These are phyloP conservation scores for Rhodotorula sp. DNA, from an alignment of 1,284 basidiomycete species.

Conservation along the genomic window DNA sequence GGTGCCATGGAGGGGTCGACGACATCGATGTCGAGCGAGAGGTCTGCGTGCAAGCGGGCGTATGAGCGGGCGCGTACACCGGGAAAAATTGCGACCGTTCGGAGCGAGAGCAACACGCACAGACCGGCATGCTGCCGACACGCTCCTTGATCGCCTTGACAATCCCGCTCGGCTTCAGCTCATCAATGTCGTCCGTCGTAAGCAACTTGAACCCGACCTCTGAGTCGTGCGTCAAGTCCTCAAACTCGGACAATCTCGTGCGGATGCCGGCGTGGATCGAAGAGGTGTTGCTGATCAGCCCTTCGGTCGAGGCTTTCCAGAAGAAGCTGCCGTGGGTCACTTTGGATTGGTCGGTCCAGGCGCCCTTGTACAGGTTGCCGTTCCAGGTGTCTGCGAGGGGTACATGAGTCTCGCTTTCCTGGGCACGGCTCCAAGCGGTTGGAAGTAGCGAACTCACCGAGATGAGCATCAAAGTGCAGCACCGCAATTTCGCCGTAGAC, in stretches of 20 bases:
- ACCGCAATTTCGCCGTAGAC: constrained; percentile 53
- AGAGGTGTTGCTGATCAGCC: constrained; percentile 51
- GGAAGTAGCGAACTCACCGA: constrained; percentile 20
- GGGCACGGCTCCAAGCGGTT: background rate
- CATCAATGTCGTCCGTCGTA: constrained; percentile 52
- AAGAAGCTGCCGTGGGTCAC: constrained; percentile 53
- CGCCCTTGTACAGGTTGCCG: constrained; percentile 22
- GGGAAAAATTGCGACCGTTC: background rate
- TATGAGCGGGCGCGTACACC: background rate
- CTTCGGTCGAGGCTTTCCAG: constrained; percentile 52
- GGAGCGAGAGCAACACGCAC: constrained; percentile 23
- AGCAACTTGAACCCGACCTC: constrained; percentile 52
- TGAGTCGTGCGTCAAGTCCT: constrained; percentile 47
- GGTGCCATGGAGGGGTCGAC: constrained; percentile 53
- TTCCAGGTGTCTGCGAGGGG: constrained; percentile 14
- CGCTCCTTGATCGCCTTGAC: constrained; percentile 48
- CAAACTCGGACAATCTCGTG: constrained; percentile 23
- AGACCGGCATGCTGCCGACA: constrained; percentile 52
- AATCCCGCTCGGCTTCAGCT: constrained; percentile 51
- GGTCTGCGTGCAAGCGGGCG: constrained; percentile 8
- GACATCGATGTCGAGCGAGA: constrained; percentile 40
- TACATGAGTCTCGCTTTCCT: background rate
- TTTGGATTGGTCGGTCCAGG: constrained; percentile 34
- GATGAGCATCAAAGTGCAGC: constrained; percentile 54
- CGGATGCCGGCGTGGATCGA: constrained; percentile 50